These are phyloP conservation scores for Hyphopichia pseudoburtonii DNA, from an alignment of 1,139 yeast genomes.

Conservation along the genomic window DNA sequence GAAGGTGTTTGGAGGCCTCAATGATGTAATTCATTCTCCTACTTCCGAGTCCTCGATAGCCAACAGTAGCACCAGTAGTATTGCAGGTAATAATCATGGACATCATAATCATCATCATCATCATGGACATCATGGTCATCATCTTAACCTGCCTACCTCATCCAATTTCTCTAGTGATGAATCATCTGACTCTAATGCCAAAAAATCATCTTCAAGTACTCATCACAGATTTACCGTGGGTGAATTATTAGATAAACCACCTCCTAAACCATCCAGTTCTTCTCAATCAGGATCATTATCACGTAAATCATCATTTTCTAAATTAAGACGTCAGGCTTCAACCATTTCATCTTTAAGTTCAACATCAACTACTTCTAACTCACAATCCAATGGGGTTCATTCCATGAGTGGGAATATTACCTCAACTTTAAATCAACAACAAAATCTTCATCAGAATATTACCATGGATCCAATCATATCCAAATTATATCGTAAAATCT, in stretches of 20 bases:
- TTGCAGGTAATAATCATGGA: background rate
- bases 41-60: background rate
- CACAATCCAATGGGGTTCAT: background rate
- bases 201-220: too few relatives aligned
- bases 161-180: constrained; percentile 3
- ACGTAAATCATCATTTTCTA: constrained; percentile 1
- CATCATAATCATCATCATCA: background rate
- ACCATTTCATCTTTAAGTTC: background rate
- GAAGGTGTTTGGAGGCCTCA: constrained; percentile 41
- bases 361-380: background rate
- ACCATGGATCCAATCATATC: constrained; percentile 53
- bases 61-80: background rate
- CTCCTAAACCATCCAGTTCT: background rate
- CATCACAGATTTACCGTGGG: background rate
- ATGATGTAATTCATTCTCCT: constrained; percentile 25
- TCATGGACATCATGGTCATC: too few relatives aligned
- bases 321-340: background rate
- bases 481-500: constrained; percentile 57
- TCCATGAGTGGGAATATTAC: background rate
- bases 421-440: background rate
- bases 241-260: background rate
- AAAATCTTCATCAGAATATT: constrained; percentile 9
- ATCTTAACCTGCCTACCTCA: constrained; percentile 4
- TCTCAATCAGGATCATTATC: background rate
- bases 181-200: background rate